A percentile compares a stretch with the other conserved stretches of the same genome.
phyloP scores from a whole-genome alignment of 306 rosid genomes.

The Sphenostylis stenocarpa region DNA sequence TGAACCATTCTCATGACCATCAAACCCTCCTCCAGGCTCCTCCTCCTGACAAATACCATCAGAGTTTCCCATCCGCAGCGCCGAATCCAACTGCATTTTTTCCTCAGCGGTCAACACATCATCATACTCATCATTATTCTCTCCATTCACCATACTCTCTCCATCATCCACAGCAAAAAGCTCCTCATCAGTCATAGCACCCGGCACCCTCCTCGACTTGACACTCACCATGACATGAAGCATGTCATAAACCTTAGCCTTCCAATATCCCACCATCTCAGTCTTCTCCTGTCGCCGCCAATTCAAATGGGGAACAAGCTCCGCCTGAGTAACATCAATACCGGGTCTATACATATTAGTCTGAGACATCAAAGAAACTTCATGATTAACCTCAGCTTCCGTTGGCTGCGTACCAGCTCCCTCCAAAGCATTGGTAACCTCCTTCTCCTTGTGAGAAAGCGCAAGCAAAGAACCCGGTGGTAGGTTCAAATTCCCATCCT shows the following conservation, averaged over 20 bases:
- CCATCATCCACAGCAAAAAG: conserved; percentile 83
- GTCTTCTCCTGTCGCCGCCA: conserved; percentile 99
- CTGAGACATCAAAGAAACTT: conserved; percentile 89
- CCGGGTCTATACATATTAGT: conserved; percentile 99
- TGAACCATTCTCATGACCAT: conserved; percentile 63
- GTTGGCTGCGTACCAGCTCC: conserved; percentile 98
- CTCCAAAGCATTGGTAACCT: conserved; percentile 92
- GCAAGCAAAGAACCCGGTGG: conserved; percentile 83
- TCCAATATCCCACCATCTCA: conserved; percentile 94
- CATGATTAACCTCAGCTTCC: conserved; percentile 85
- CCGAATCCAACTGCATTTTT: conserved; percentile 83
- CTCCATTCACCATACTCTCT: conserved; percentile 69
- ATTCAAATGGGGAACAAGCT: conserved; percentile 90
- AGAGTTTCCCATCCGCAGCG: conserved; percentile 77
- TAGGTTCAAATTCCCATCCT: conserved; percentile 61
- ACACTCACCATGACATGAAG: conserved; percentile 97
- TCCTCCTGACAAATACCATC: conserved; percentile 76
- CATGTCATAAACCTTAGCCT: conserved; percentile 96
- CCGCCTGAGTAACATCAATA: conserved; percentile 97
- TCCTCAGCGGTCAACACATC: conserved; percentile 96
- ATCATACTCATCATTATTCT: conserved; percentile 75
- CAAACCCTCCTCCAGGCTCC: conserved; percentile 52
- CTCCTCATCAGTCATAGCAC: conserved; percentile 98
- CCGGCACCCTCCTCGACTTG: conserved; percentile 93
- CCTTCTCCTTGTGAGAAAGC: conserved; percentile 95